Conservation (phyloP, 192 early-diverging fungal species). For the Gryganskiella cystojenkinii region DNA sequence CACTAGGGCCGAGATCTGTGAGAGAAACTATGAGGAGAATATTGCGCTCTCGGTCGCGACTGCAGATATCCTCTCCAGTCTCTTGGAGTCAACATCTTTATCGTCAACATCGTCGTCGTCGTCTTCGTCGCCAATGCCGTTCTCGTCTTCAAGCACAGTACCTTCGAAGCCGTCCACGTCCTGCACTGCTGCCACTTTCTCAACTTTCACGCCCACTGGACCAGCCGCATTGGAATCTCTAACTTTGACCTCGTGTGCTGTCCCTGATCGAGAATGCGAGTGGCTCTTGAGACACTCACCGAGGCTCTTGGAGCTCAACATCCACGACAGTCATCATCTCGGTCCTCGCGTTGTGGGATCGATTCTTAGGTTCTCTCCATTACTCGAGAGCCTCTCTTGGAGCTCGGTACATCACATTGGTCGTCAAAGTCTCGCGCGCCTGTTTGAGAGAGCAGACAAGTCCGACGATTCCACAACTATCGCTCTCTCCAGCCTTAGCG, state of each 20-base stretch:
- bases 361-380: conserved; percentile 22
- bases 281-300: conserved; percentile 18
- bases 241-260: conserved; percentile 16
- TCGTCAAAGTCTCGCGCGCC: conserved; percentile 5
- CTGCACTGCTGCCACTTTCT: conserved; percentile 13
- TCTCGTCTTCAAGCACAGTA: not conserved
- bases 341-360: conserved; percentile 3
- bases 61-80: conserved; percentile 20
- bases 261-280: conserved; percentile 31
- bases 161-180: conserved; percentile 10
- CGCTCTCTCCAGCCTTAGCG: too few relatives aligned
- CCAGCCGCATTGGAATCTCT: conserved; percentile 18
- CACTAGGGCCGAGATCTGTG: conserved; percentile 24
- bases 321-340: conserved; percentile 30
- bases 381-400: conserved; percentile 28
- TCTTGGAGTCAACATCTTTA: not conserved
- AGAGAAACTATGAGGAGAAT: conserved; percentile 13
- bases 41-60: conserved; percentile 10
- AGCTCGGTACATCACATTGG: conserved; percentile 23
- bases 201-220: not conserved
- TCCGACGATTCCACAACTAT: too few relatives aligned
- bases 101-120: conserved; percentile 5
- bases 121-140: not conserved
- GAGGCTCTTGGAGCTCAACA: conserved; percentile 12
- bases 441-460: conserved; percentile 7